Conservation (phyloP, 2,329 filamentous ascomycete species). For the Xylariales sp. region DNA sequence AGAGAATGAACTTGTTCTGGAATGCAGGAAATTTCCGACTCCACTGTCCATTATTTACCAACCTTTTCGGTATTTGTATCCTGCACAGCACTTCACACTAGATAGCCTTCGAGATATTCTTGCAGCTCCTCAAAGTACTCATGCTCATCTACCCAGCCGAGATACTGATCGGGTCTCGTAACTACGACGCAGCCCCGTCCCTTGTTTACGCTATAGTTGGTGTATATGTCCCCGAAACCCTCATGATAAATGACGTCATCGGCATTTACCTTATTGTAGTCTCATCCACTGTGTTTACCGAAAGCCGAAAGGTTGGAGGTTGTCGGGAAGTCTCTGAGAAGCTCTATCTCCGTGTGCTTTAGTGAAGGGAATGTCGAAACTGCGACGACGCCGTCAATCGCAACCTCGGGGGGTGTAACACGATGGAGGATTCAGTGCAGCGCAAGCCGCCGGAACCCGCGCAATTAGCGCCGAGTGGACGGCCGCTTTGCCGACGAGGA, state of each 20-base stretch:
- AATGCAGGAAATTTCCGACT: too few species aligned
- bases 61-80: too few species aligned
- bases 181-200: conserved; percentile 54
- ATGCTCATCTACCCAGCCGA: conserved; percentile 39
- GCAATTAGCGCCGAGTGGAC: too few species aligned
- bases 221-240: conserved; percentile 46
- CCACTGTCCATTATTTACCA: too few species aligned
- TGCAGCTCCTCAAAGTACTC: conserved; percentile 30
- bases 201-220: conserved; percentile 52
- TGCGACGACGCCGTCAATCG: conserved; percentile 43
- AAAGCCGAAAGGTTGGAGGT: conserved; percentile 45
- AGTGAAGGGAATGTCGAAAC: conserved; percentile 57
- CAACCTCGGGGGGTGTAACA: too few species aligned
- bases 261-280: conserved; percentile 53
- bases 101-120: conserved; percentile 29
- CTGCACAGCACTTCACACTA: too few species aligned
- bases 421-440: too few species aligned
- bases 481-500: too few species aligned
- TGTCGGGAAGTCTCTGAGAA: conserved; percentile 45
- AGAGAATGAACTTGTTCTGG: too few species aligned
- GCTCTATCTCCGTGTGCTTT: conserved; percentile 42
- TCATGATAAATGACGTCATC: conserved; percentile 53
- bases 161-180: conserved; percentile 64
- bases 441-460: too few species aligned
- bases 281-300: conserved; percentile 43